Conservation (phyloP, 768 basidiomycete genomes). For the Tricholomella constricta region DNA sequence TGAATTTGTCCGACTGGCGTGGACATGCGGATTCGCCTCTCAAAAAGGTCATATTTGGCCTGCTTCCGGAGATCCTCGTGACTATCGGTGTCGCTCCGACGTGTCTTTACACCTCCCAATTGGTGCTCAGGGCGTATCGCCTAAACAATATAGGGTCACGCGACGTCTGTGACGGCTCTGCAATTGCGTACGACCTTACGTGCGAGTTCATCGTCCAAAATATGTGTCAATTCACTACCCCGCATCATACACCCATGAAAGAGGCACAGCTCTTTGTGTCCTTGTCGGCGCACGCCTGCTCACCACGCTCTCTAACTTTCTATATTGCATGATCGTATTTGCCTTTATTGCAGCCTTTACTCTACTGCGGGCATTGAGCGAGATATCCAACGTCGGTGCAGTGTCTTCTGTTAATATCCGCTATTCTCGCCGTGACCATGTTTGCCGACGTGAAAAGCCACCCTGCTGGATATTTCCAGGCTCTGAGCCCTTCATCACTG, state of each 20-base stretch:
- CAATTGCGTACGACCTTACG: conserved; percentile 50
- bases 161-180: conserved; percentile 52
- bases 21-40: no score
- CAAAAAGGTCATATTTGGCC: conserved; percentile 44
- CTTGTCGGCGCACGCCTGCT: conserved; percentile 48
- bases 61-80: conserved; percentile 45
- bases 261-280: conserved; percentile 39
- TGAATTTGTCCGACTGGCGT: no score
- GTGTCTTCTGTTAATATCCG: conserved; percentile 45
- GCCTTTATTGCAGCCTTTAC: conserved; percentile 35
- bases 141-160: conserved; percentile 50
- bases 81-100: conserved; percentile 40
- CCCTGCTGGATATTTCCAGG: conserved; percentile 42
- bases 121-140: conserved; percentile 49
- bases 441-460: conserved; percentile 39
- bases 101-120: conserved; percentile 48
- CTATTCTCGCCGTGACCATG: conserved; percentile 44
- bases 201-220: conserved; percentile 55
- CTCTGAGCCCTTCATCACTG: conserved; percentile 38
- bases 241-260: not conserved
- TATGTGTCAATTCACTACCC: conserved; percentile 21
- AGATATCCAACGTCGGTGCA: conserved; percentile 41
- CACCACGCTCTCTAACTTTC: conserved; percentile 45
- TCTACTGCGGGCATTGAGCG: conserved; percentile 45
- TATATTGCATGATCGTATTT: conserved; percentile 43